These are phyloP conservation scores for Microthyrium microscopicum DNA, from an alignment of 2,329 filamentous ascomycete species.

Conservation along the genomic window DNA sequence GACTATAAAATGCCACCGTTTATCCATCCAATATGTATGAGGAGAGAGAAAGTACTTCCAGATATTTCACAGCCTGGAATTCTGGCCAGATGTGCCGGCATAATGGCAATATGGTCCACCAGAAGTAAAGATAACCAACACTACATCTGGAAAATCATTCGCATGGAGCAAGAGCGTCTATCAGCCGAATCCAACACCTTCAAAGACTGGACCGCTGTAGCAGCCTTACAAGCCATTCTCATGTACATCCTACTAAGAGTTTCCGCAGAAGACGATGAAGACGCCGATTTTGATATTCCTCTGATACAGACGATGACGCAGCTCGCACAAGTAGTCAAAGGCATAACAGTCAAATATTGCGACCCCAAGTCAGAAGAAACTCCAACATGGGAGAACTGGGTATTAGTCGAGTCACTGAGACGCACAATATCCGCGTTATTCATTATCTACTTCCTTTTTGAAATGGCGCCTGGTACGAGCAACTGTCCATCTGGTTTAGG, in stretches of 20 bases:
- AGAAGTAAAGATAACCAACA: not conserved
- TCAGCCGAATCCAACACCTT: not conserved
- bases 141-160: constrained; percentile 1
- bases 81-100: not conserved
- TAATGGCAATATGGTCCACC: not conserved
- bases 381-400: not conserved
- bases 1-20: not conserved
- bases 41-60: not conserved
- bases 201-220: not conserved
- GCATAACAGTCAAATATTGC: not conserved
- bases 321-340: not conserved
- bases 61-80: not conserved
- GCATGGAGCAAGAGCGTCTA: not conserved
- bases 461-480: not conserved
- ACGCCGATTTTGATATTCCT: not conserved
- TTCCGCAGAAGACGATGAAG: not conserved
- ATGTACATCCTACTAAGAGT: not conserved
- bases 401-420: not conserved
- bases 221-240: not conserved
- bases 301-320: not conserved
- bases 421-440: not conserved
- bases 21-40: not conserved
- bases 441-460: constrained; percentile 1
- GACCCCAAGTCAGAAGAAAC: not conserved
- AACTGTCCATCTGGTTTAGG: too few relatives aligned